Conservation (phyloP, 2,329 filamentous ascomycete species). For the Colletotrichum coccodes region DNA sequence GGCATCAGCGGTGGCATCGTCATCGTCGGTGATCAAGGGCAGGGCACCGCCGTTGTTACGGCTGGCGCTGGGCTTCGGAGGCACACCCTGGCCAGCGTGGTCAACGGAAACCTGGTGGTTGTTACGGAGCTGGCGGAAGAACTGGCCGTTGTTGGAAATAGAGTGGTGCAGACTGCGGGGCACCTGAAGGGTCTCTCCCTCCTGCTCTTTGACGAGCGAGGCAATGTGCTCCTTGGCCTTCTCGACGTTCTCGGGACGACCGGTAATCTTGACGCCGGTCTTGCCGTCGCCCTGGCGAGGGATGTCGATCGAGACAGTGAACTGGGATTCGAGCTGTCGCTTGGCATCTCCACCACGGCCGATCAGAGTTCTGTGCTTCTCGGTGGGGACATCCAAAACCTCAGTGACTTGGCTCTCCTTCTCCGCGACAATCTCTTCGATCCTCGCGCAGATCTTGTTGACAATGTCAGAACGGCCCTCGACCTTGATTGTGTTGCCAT, state of each 20-base stretch:
- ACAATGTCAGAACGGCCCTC: constrained; percentile 88
- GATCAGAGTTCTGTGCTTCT: constrained; percentile 92
- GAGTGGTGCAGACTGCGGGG: constrained; percentile 85
- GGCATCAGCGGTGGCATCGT: constrained; percentile 68
- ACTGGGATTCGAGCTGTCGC: constrained; percentile 85
- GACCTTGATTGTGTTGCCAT: constrained; percentile 85
- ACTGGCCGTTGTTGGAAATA: constrained; percentile 87
- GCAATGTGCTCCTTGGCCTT: constrained; percentile 89
- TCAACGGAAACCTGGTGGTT: constrained; percentile 92
- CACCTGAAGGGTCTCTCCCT: constrained; percentile 87
- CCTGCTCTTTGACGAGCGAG: constrained; percentile 82
- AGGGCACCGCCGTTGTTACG: constrained; percentile 71
- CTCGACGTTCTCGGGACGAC: constrained; percentile 80
- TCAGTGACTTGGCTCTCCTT: constrained; percentile 85
- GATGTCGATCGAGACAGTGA: constrained; percentile 88
- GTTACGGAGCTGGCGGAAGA: constrained; percentile 90
- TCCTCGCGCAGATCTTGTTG: constrained; percentile 86
- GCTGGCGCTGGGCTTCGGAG: constrained; percentile 70
- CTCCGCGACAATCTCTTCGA: constrained; percentile 83
- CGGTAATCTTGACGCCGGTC: constrained; percentile 87
- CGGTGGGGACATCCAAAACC: constrained; percentile 82
- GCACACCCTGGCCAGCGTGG: constrained; percentile 83
- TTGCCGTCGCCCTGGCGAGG: constrained; percentile 88
- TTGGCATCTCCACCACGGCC: constrained; percentile 91
- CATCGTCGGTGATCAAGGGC: constrained; percentile 94